Conservation (phyloP, 1,284 basidiomycete genomes). For the Puccinia horiana region DNA sequence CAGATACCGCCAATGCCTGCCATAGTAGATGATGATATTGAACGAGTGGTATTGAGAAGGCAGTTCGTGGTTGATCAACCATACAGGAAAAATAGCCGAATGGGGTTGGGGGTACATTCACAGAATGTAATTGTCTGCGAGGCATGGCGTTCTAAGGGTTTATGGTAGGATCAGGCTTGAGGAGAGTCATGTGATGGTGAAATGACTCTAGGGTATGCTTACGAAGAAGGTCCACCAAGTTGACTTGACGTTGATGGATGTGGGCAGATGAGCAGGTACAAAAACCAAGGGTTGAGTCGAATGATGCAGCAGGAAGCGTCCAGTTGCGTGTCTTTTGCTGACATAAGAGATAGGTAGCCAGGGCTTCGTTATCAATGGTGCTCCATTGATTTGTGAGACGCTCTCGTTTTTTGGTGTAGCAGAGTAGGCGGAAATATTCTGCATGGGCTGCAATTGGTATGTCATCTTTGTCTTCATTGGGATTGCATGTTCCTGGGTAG, state of each 20-base stretch:
- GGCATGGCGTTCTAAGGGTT: background rate
- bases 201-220: background rate
- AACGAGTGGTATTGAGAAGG: conserved; percentile 9
- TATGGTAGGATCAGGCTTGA: no score
- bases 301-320: background rate
- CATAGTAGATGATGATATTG: conserved; percentile 33
- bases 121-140: background rate
- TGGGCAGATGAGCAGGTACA: background rate
- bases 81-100: conserved; percentile 20
- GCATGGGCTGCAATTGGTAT: background rate
- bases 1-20: background rate
- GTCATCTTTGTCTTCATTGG: background rate
- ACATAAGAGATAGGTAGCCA: conserved; percentile 11
- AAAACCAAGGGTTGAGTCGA: background rate
- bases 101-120: background rate
- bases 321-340: conserved; percentile 13
- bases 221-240: background rate
- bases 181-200: no score
- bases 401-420: background rate
- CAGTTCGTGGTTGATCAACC: background rate
- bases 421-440: background rate
- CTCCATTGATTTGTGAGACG: background rate
- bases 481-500: background rate
- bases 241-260: background rate
- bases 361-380: background rate